These are phyloP conservation scores for Moringa oleifera DNA, from an alignment of 345 rosid species.

Conservation along the genomic window DNA sequence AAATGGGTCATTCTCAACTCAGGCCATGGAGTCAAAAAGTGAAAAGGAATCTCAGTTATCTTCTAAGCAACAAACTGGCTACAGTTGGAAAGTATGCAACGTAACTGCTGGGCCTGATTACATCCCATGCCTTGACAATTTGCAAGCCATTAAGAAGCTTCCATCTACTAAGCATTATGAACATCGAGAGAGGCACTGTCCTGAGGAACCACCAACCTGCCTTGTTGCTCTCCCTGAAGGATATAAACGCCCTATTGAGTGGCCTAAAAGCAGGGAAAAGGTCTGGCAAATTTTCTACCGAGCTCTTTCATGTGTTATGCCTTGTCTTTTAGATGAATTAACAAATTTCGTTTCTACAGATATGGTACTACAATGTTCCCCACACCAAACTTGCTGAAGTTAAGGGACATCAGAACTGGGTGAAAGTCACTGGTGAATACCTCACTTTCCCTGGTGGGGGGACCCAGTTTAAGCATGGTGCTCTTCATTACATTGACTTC, in stretches of 20 bases:
- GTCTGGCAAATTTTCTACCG: slow-evolving; percentile 24
- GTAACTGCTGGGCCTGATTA: slow-evolving; percentile 85
- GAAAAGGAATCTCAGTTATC: slow-evolving; percentile 72
- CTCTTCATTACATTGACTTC: slow-evolving; percentile 91
- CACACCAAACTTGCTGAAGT: slow-evolving; percentile 83
- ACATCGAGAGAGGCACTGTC: slow-evolving; percentile 98
- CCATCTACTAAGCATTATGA: slow-evolving; percentile 78
- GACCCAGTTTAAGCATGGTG: slow-evolving; percentile 92
- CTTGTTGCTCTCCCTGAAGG: slow-evolving; percentile 88
- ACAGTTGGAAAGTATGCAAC: slow-evolving; percentile 84
- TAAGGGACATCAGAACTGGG: slow-evolving; percentile 99
- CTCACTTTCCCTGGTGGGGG: slow-evolving; percentile 99
- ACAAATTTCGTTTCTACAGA: slow-evolving; percentile 36
- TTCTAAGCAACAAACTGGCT: slow-evolving; percentile 34
- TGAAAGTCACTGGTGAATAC: slow-evolving; percentile 84
- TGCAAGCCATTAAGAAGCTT: slow-evolving; percentile 71
- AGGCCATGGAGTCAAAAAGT: slow-evolving; percentile 78
- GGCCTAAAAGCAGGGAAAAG: slow-evolving; percentile 98
- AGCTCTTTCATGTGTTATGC: background rate
- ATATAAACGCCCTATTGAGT: slow-evolving; percentile 66
- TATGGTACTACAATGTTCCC: slow-evolving; percentile 92
- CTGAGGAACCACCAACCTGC: slow-evolving; percentile 80
- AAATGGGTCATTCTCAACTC: slow-evolving; percentile 81
- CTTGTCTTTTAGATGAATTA: slow-evolving; percentile 2
- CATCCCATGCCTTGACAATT: slow-evolving; percentile 96